Conservation (phyloP, 2,329 filamentous ascomycete species). For the Rutstroemia sydowiana region DNA sequence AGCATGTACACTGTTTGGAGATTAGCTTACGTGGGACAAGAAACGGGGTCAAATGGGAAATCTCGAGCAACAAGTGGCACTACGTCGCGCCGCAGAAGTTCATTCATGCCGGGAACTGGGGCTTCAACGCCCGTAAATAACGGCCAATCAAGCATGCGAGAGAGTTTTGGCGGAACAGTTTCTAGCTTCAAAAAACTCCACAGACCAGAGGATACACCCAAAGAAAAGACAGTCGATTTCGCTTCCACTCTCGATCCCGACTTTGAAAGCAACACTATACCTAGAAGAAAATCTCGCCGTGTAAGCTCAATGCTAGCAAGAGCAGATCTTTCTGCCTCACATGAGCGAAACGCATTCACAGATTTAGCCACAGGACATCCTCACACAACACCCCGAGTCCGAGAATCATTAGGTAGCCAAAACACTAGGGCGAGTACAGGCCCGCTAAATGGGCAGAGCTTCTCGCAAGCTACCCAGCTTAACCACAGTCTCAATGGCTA, state of each 20-base stretch:
- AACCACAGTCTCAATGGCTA: slow-evolving; percentile 51
- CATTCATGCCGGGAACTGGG: slow-evolving; percentile 65
- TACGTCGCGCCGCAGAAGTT: slow-evolving; percentile 45
- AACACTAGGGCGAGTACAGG: slow-evolving; percentile 52
- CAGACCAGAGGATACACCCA: slow-evolving; percentile 18
- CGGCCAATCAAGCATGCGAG: slow-evolving; percentile 57
- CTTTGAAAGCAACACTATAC: slow-evolving; percentile 44
- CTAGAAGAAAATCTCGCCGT: slow-evolving; percentile 59
- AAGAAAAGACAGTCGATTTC: slow-evolving; percentile 44
- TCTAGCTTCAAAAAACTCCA: slow-evolving; percentile 15
- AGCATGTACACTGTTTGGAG: slow-evolving; percentile 81
- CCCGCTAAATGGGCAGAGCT: slow-evolving; percentile 18
- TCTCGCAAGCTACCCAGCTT: slow-evolving; percentile 22
- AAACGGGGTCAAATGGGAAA: slow-evolving; percentile 39
- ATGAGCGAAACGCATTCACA: slow-evolving; percentile 72
- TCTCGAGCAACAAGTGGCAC: slow-evolving; percentile 29
- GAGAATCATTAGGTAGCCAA: slow-evolving; percentile 65
- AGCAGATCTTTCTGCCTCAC: slow-evolving; percentile 77
- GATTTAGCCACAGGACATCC: slow-evolving; percentile 50
- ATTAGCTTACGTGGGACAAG: slow-evolving; percentile 66
- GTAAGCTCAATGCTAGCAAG: slow-evolving; percentile 88
- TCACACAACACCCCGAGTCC: slow-evolving; percentile 34
- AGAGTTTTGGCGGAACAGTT: slow-evolving; percentile 57
- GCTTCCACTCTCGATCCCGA: slow-evolving; percentile 68
- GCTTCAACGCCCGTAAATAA: slow-evolving; percentile 62